Conservation (phyloP, 2,329 filamentous ascomycete species). For the Apiospora koreana region DNA sequence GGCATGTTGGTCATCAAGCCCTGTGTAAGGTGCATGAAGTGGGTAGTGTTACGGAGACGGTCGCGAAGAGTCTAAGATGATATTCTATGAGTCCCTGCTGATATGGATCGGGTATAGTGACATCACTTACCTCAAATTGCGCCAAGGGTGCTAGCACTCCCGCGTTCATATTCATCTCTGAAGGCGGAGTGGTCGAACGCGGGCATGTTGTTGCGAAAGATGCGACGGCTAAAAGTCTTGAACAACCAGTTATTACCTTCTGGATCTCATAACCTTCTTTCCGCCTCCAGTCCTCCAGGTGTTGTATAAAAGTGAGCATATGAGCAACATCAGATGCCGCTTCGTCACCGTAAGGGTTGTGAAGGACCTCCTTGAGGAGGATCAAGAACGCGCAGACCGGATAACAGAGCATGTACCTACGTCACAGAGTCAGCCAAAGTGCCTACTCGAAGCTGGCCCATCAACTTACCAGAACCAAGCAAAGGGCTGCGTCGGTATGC, state of each 20-base stretch:
- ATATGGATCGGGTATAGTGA: background rate
- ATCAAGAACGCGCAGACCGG: background rate
- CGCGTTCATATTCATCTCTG: background rate
- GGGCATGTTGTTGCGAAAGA: background rate
- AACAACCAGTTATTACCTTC: background rate
- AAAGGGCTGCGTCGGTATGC: background rate
- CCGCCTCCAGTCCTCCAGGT: background rate
- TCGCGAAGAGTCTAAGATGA: background rate
- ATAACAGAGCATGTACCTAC: background rate
- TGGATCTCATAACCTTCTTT: background rate
- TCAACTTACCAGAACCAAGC: background rate
- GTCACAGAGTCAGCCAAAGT: background rate
- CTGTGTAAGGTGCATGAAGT: background rate
- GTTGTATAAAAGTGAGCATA: background rate
- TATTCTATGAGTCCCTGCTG: background rate
- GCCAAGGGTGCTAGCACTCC: background rate
- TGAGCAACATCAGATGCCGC: background rate
- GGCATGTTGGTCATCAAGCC: background rate
- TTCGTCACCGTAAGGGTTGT: background rate
- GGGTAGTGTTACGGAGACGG: background rate
- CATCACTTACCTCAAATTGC: background rate
- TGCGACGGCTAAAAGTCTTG: background rate
- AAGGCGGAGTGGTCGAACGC: background rate
- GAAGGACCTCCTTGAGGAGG: background rate
- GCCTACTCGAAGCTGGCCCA: background rate